Evolutionary conservation across 2,329 filamentous ascomycete genomes (phyloP).

Genomic region (Clarireedia paspali): DNA sequence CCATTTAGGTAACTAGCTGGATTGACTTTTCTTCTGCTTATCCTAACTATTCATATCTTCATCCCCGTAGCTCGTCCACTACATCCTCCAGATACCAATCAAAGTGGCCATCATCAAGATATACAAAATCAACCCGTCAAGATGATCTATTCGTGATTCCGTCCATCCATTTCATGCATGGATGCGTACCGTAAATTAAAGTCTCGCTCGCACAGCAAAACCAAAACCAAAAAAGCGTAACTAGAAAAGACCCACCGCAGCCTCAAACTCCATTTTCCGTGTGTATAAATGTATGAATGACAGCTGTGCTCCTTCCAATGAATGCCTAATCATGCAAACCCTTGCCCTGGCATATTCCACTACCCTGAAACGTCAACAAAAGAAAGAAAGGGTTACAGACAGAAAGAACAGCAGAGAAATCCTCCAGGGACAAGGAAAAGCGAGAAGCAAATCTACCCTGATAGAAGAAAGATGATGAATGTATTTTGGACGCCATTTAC

Average conservation of each 20-base stretch:
- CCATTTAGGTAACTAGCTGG: no score
- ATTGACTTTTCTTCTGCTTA: no score
- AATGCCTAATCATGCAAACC: background rate
- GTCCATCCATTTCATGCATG: no score
- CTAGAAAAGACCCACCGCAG: no score
- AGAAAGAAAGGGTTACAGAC: background rate
- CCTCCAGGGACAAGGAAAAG: background rate
- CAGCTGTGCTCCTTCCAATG: no score
- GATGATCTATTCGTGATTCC: background rate
- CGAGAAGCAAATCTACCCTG: background rate
- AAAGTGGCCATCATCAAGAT: background rate
- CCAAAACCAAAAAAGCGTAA: no score
- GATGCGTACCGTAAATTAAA: background rate
- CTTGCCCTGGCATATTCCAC: background rate
- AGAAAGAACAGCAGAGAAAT: background rate
- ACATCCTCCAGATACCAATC: background rate
- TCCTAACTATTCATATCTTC: background rate
- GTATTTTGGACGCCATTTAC: background rate
- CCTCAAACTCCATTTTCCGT: no score
- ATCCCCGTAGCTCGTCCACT: background rate
- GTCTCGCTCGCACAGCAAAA: background rate
- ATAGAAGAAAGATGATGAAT: background rate
- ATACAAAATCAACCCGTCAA: background rate
- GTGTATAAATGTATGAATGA: no score
- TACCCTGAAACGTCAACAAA: background rate